These are phyloP conservation scores for Acarospora socialis DNA, from an alignment of 2,329 filamentous ascomycete species.

Conservation along the genomic window DNA sequence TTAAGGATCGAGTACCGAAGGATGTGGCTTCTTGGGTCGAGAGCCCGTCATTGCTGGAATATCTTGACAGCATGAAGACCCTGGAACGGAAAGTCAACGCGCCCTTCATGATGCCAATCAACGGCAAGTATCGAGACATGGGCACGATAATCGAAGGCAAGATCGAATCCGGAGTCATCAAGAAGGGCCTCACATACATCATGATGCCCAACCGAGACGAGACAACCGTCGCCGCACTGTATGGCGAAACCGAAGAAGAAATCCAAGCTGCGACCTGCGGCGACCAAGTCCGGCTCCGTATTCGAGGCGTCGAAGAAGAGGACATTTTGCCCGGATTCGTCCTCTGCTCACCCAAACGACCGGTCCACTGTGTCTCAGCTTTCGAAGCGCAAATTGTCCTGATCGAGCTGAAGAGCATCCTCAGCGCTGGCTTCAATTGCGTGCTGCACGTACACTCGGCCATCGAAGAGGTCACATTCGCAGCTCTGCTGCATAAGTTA, in stretches of 20 bases:
- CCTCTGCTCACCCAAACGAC: slow-evolving; percentile 82
- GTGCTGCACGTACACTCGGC: slow-evolving; percentile 95
- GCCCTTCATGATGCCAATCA: slow-evolving; percentile 98
- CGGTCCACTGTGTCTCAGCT: slow-evolving; percentile 74
- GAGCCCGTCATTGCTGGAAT: slow-evolving; percentile 83
- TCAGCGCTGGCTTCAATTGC: slow-evolving; percentile 89
- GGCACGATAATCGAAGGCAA: slow-evolving; percentile 97
- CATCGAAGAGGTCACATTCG: slow-evolving; percentile 93
- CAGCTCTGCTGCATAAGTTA: slow-evolving; percentile 74
- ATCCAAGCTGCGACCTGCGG: slow-evolving; percentile 68
- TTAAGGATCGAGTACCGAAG: slow-evolving; percentile 75
- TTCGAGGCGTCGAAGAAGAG: slow-evolving; percentile 94
- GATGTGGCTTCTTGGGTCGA: slow-evolving; percentile 69
- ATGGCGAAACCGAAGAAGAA: slow-evolving; percentile 94
- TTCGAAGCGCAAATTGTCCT: slow-evolving; percentile 98
- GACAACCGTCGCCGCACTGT: slow-evolving; percentile 69
- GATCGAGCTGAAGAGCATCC: slow-evolving; percentile 83
- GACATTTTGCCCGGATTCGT: slow-evolving; percentile 93
- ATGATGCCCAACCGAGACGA: slow-evolving; percentile 93
- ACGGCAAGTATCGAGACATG: slow-evolving; percentile 92
- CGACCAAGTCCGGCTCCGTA: slow-evolving; percentile 83
- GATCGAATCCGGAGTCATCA: slow-evolving; percentile 85
- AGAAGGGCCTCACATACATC: slow-evolving; percentile 71
- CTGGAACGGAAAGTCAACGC: slow-evolving; percentile 93
- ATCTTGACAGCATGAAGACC: slow-evolving; percentile 83